Base-by-base conservation (phyloP, 2,329 filamentous ascomycete species). In the Cladosporium velox region DNA sequence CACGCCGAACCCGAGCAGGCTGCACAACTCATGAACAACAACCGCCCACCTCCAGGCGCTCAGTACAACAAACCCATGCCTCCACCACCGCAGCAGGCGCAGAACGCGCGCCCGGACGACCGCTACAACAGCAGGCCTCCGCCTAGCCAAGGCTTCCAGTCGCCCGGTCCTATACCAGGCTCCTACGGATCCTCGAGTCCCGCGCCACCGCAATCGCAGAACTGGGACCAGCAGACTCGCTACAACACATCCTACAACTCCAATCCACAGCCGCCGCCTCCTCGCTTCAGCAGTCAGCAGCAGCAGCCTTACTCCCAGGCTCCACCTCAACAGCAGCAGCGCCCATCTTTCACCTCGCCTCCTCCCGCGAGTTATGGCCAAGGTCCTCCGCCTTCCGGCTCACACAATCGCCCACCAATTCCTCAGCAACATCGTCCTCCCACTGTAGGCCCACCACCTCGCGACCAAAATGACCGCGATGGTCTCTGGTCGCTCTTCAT, bases 401-500 rank as follows among this genome's bases (percentile, higher is more conserved):
- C 72, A 87, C 92, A 72, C 86, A 87, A 70, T 55, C 88, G 71
- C 85, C 92, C 68, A 80, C 85, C 69, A 81, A 82, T 77, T 83
- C 73, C 78, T 82, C 71, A 75, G 41, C 67, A 73, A 74, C 80
- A 75, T 67, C 81, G 78, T 65, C 84, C 72, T 67, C 83, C 66
- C 72, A 81, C 77, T 68, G 83, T 78, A 70, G 85, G 80, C 72
- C 80, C 80, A 11, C 83, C 84, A 14, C 74, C 75, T 2, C 80
- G 84, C 62, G 85, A 88, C 68, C 84, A 81, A 58, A 85, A 88
- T 61, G 90, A 93, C 74, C 85, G 89, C n/a, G 89, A 83, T 44
- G 80, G 88, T 0, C 84, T 99, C 21, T 88, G 92, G 77, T 91
- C 91, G 4, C 83, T 98, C 30, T 99, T 98, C 81, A 86, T 91